Evolutionary conservation across 768 basidiomycete genomes (phyloP), one percentile per base, ranked within the genome.

Genomic region (Ramaria rubella): DNA sequence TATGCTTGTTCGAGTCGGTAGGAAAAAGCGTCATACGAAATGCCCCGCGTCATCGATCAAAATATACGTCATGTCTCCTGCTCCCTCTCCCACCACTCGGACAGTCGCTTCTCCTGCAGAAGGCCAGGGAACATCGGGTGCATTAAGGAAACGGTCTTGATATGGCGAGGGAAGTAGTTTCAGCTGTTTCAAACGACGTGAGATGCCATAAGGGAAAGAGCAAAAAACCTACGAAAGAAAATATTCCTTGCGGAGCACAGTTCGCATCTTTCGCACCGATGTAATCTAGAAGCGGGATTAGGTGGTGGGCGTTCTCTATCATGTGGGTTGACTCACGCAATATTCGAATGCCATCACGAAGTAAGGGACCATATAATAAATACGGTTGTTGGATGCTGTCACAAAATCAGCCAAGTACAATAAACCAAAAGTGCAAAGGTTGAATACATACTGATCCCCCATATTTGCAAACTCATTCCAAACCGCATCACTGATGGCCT

Each of bases 1-100:
- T 27, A 42, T 3, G 19, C 1, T 15, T 23, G 9, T 30, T 24
- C 9, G 34, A 6, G 23, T 19, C 15, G 19, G 23, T 26, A 7
- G 9, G 33, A 36, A 12, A 42, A 44, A 12, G 33, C 9, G 1
- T 61, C 68, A 50, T 55, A 73, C 70, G 33, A 70, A 66, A 63
- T 72, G 72, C 0, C 71, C 71, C 4, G 63, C 70, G 14, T 66
- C 62, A 11, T 57, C 58, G n/a, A 71, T 31, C n/a, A 71, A 59
- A 11, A 70, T 60, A 55, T 61, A 70, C 5, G 71, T 69, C 60
- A 72, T 62, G 27, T 68, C 65, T 1, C 71, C 71, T 5, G 71
- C 69, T n/a, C 69, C 70, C n/a, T 63, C 59, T 1, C 65, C 68
- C 14, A 69, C 62, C 4, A 57, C 61, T 9, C 67, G 69, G 5